Percentiles rank a stretch among this genome's conserved stretches.
phyloP scores from a whole-genome alignment of 768 basidiomycete genomes.

The Boletus coccyginus region DNA sequence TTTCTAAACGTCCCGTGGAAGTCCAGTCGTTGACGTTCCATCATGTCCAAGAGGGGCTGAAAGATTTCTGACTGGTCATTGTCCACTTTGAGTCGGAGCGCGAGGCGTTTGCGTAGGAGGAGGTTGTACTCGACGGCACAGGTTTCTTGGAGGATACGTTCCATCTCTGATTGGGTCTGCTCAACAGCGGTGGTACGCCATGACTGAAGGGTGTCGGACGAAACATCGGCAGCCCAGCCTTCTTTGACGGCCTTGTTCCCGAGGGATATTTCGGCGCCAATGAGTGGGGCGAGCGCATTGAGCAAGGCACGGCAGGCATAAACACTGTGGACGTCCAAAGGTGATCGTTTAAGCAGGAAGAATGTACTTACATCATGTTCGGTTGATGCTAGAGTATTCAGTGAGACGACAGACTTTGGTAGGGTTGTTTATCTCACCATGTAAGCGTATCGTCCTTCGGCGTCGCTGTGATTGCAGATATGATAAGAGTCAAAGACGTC shows the following conservation, averaged over 20 bases:
- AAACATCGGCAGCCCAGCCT: slow-evolving; percentile 63
- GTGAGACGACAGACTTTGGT: slow-evolving; percentile 1
- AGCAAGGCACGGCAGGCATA: slow-evolving; percentile 80
- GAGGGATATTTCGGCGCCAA: slow-evolving; percentile 73
- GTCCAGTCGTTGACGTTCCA: slow-evolving; percentile 77
- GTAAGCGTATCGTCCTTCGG: slow-evolving; percentile 75
- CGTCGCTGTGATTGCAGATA: slow-evolving; percentile 90
- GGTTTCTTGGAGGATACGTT: slow-evolving; percentile 54
- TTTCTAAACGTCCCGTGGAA: slow-evolving; percentile 83
- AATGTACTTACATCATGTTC: slow-evolving; percentile 63
- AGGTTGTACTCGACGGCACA: slow-evolving; percentile 62
- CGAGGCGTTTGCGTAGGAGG: slow-evolving; percentile 82
- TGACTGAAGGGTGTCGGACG: slow-evolving; percentile 51
- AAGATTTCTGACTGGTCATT: slow-evolving; percentile 62
- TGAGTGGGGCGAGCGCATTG: slow-evolving; percentile 76
- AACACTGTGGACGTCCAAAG: slow-evolving; percentile 41
- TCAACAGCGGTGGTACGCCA: slow-evolving; percentile 62
- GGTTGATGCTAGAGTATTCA: slow-evolving; percentile 56
- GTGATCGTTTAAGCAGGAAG: not conserved
- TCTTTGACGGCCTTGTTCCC: slow-evolving; percentile 44
- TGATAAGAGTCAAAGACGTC: slow-evolving; percentile 83
- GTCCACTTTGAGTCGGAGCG: slow-evolving; percentile 52
- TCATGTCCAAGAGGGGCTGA: slow-evolving; percentile 68
- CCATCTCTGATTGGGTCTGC: slow-evolving; percentile 56
- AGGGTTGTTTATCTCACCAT: slow-evolving; percentile 31